Base-by-base conservation (phyloP, 352 stramenopile genomes). In the Detonula confervacea region DNA sequence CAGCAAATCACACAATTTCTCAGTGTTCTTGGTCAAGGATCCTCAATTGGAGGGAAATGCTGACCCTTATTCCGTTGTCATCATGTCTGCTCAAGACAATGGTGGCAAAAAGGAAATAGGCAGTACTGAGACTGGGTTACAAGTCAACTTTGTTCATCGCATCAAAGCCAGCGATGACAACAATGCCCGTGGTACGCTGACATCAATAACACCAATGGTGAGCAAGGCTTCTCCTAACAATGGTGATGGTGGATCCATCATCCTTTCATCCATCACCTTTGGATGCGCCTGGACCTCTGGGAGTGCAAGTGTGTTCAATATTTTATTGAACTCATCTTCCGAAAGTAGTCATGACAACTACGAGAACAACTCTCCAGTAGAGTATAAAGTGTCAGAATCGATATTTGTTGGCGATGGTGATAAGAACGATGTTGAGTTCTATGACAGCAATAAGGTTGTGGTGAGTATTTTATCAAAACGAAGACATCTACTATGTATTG, bases 351-450 rank as follows among this genome's bases (percentile, higher is more conserved):
- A 39, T 42, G 2, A 30, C 8, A 20, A 22, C 25, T 42, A 12
- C 37, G 12, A 29, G 9, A 29, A 6, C 51, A 42, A 12, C 27
- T 20, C 27, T 54, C 46, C 37, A 66, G 9, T 27, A 18, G 16
- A 49, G 25, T 80, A 77, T 39, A 52, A 77, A 49, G 63, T 84
- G 20, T 78, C 61, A 16, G 75, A 83, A 25, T 83, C 67, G 18
- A 25, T 70, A 39, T 80, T 83, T 35, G 46, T 63, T 52, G 73
- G 74, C 29, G 51, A 77, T 71, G 11, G 51, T 54, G 77, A 88
- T 63, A 77, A 84, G 30, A 66, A 90, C 16, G 71, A 90, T 54
- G 37, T 65, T 7, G 80, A 79, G 9, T 77, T 92, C 22, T 92
- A 91, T 76, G 33, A 63, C 25, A 80, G 69, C 56, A 65, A 67